These are phyloP conservation scores for Calonectria multiphialidica DNA, from an alignment of 2,329 filamentous ascomycete species.

Conservation along the genomic window DNA sequence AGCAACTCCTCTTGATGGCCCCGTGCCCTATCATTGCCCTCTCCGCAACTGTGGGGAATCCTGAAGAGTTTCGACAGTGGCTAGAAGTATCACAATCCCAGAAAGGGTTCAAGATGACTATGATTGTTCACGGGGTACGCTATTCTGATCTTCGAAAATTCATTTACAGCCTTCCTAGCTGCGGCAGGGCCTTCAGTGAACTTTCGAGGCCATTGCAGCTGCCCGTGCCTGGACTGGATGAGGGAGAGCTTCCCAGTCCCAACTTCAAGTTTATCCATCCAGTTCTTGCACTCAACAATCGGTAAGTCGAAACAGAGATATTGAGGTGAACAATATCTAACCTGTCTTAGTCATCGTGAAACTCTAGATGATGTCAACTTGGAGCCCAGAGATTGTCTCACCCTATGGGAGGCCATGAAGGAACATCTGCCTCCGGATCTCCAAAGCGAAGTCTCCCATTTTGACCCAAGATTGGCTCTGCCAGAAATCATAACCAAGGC, in stretches of 20 bases:
- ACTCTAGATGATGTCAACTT: constrained; percentile 76
- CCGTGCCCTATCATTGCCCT: constrained; percentile 84
- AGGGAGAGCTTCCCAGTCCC: constrained; percentile 53
- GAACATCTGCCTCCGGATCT: constrained; percentile 46
- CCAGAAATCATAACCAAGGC: constrained; percentile 71
- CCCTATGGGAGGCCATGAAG: constrained; percentile 73
- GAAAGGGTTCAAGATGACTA: constrained; percentile 73
- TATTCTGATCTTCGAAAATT: constrained; percentile 87
- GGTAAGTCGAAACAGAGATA: constrained; percentile 46
- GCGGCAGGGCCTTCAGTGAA: constrained; percentile 62
- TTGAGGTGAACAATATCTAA: constrained; percentile 11
- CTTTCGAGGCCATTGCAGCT: constrained; percentile 57
- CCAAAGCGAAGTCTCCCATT: constrained; percentile 40
- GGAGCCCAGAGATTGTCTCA: constrained; percentile 78
- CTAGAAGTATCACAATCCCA: constrained; percentile 72
- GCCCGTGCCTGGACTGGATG: constrained; percentile 60
- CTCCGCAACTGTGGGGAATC: constrained; percentile 84
- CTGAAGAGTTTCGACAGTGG: constrained; percentile 77
- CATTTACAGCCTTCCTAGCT: constrained; percentile 67
- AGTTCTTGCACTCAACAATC: constrained; percentile 71
- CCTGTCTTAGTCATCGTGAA: constrained; percentile 58
- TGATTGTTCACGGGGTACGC: constrained; percentile 75
- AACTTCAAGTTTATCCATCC: constrained; percentile 75
- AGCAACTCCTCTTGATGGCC: constrained; percentile 79
- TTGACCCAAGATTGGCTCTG: constrained; percentile 64